Base-by-base conservation (phyloP, 345 rosid genomes). In the Kandelia obovata region DNA sequence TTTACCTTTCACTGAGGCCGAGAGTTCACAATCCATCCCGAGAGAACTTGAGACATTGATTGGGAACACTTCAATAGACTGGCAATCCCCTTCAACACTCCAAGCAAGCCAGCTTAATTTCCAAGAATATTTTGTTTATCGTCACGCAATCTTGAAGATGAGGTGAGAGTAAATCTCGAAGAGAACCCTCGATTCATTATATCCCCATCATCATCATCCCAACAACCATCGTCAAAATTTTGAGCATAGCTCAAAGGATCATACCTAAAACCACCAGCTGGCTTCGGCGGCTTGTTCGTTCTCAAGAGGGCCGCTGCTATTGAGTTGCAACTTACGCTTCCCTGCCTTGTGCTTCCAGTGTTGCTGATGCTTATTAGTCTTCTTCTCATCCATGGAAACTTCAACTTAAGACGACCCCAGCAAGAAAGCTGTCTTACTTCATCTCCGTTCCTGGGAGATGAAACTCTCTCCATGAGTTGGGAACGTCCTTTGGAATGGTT, bases 191-290 rank as follows among this genome's bases (percentile, higher is more conserved):
- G 80, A 65, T 71, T 57, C 19, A 68, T 2, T n/a, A 69, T 55
- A 55, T 66, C 78, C 43, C 62, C 75, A 55, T 7, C 20, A 47
- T 71, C 75, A 51, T 81, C 80, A 67, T 79, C 80, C 60, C 75
- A 71, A 49, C 62, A 70, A 1, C 85, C 77, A 0, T 81, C 76
- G 61, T 84, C 85, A 46, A 84, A 84, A 72, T 81, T 84, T 25
- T 81, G 82, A 72, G 83, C 83, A 71, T 79, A 84, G 68, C 83
- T 79, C 57, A 81, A 52, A 61, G 80, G 82, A 58, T 81, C 85
- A 34, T 84, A 84, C 79, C 64, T 71, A 75, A 77, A 84, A 25
- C 80, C 80, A 58, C 80, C 81, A 2, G 64, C 62, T 9, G 78
- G 71, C 71, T 56, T 79, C 28, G 46, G 68, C 25, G 21, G 62